A percentile compares a stretch with the other conserved stretches of the same genome.
Evolutionary conservation across 352 stramenopile species (phyloP).

Genomic region (Phytophthora niederhauseri): DNA sequence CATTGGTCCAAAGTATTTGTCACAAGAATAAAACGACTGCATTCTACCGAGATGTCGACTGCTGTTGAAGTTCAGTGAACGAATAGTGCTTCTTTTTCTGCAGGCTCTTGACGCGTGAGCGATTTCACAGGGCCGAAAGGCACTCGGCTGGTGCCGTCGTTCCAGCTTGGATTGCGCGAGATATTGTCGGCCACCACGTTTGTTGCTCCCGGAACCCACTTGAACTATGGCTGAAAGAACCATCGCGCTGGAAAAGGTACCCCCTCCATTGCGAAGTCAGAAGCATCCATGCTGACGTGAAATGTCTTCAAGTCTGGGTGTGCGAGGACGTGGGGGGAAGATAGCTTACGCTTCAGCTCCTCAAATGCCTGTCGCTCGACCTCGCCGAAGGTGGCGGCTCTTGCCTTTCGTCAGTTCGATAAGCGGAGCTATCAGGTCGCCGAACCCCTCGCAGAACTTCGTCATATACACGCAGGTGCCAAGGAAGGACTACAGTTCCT

Average conservation of each 20-base stretch:
- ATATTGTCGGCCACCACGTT: constrained; percentile 14
- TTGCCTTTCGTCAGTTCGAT: constrained; percentile 6
- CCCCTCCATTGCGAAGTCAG: constrained; percentile 5
- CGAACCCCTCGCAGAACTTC: constrained; percentile 18
- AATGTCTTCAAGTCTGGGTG: constrained; percentile 13
- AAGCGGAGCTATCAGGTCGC: constrained; percentile 5
- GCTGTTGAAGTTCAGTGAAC: neutral
- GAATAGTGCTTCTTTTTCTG: neutral
- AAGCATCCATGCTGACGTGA: constrained; percentile 12
- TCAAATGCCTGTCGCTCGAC: neutral
- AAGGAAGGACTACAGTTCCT: constrained; percentile 22
- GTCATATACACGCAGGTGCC: constrained; percentile 25
- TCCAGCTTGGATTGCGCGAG: constrained; percentile 10
- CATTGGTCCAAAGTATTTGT: neutral
- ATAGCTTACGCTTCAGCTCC: neutral
- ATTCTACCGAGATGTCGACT: constrained; percentile 1
- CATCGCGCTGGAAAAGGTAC: neutral
- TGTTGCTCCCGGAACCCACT: neutral
- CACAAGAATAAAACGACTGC: neutral
- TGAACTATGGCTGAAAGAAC: constrained; percentile 9
- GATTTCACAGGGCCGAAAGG: constrained; percentile 2
- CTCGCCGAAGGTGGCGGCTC: neutral
- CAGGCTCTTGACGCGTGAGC: neutral
- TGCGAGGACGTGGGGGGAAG: constrained; percentile 1
- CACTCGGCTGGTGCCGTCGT: constrained; percentile 6